Evolutionary conservation across 2,329 filamentous ascomycete genomes (phyloP).

Genomic region (Trichoderma atrobrunneum): DNA sequence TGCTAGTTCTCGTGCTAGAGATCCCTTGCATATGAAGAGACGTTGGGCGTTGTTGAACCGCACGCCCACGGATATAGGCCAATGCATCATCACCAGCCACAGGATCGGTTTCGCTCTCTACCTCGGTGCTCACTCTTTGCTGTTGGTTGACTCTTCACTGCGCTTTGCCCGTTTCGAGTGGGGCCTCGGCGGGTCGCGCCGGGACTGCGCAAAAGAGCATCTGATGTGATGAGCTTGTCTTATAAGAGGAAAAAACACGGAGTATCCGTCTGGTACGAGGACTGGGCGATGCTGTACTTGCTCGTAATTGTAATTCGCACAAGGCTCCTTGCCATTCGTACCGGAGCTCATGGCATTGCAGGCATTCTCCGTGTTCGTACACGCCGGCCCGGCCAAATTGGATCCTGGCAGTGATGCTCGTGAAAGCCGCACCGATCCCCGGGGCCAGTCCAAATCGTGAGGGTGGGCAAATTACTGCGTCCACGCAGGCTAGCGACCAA

Average conservation of each 20-base stretch:
- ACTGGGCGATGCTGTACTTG: background rate
- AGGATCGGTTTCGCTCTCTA: background rate
- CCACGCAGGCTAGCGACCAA: background rate
- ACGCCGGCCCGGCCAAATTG: background rate
- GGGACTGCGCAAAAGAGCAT: slow-evolving; percentile 10
- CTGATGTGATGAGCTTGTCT: background rate
- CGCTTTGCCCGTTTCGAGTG: background rate
- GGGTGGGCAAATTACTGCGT: background rate
- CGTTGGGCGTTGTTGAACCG: background rate
- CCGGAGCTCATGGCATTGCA: background rate
- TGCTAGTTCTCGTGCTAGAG: background rate
- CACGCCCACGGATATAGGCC: background rate
- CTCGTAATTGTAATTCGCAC: background rate
- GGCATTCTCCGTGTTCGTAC: background rate
- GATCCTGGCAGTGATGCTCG: background rate
- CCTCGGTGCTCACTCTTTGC: background rate
- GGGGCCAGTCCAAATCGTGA: background rate
- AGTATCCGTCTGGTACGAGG: background rate
- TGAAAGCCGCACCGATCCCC: background rate
- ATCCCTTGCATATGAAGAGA: background rate
- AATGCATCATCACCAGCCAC: background rate
- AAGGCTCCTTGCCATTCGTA: background rate
- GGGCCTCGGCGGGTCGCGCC: slow-evolving; percentile 8
- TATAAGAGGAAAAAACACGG: background rate
- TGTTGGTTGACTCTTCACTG: background rate